These are phyloP conservation scores for Aspergillus diversus DNA, from an alignment of 495 filamentous ascomycete species.

Conservation along the genomic window DNA sequence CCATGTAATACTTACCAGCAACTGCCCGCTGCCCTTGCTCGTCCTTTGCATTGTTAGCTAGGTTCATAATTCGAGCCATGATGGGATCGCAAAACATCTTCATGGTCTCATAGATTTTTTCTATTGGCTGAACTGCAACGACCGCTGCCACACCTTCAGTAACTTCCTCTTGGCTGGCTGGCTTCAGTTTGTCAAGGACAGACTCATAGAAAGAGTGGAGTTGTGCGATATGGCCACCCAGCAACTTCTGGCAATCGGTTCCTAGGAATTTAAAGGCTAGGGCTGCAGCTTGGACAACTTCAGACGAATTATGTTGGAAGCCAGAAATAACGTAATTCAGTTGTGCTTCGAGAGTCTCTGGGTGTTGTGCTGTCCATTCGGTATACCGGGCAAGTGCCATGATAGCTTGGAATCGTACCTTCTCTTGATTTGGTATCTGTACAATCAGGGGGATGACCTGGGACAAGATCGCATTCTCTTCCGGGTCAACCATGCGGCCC, in stretches of 20 bases:
- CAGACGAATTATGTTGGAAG: conserved; percentile 81
- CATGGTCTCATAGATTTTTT: conserved; percentile 78
- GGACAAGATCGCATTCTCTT: conserved; percentile 82
- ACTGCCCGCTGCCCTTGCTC: conserved; percentile 79
- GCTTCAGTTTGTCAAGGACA: conserved; percentile 80
- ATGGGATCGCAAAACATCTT: conserved; percentile 95
- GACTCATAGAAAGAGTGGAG: conserved; percentile 91
- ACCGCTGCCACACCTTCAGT: conserved; percentile 94
- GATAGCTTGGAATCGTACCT: conserved; percentile 93
- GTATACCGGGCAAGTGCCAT: conserved; percentile 97
- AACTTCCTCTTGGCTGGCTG: conserved; percentile 87
- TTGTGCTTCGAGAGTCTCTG: conserved; percentile 87
- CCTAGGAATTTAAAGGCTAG: conserved; percentile 97
- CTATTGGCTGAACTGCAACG: conserved; percentile 79
- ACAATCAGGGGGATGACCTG: conserved; percentile 91
- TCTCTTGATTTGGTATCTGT: conserved; percentile 93
- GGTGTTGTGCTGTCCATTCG: conserved; percentile 94
- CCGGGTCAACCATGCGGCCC: conserved; percentile 92
- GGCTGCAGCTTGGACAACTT: conserved; percentile 88
- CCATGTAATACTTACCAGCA: conserved; percentile 61
- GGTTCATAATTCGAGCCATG: conserved; percentile 79
- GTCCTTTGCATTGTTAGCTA: conserved; percentile 83
- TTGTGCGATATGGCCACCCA: conserved; percentile 77
- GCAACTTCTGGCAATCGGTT: conserved; percentile 84
- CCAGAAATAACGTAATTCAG: conserved; percentile 92